Evolutionary conservation across 371 early-diverging fungal genomes (phyloP).

Genomic region (Mucor racemosus): DNA sequence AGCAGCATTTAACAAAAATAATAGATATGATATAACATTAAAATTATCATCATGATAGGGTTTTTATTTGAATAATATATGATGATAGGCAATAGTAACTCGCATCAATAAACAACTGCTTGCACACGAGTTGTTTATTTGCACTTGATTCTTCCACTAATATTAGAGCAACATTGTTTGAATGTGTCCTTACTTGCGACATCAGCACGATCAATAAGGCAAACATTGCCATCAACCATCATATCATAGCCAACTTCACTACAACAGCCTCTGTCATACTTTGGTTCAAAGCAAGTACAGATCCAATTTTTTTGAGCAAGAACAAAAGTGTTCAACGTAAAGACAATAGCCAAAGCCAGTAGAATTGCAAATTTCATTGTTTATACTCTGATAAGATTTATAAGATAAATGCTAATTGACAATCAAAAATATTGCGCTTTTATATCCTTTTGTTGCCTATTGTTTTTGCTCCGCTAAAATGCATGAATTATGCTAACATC

Average conservation of each 20-base stretch:
- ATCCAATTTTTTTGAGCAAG: constrained; percentile 6
- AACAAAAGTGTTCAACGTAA: neutral
- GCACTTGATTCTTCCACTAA: neutral
- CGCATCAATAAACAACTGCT: neutral
- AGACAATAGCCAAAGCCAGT: neutral
- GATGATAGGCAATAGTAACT: no score
- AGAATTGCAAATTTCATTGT: neutral
- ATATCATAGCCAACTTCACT: neutral
- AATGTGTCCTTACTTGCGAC: neutral
- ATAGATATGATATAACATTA: no score
- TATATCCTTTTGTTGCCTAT: neutral
- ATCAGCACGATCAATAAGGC: neutral
- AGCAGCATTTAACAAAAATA: no score
- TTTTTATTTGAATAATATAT: no score
- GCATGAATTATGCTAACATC: no score
- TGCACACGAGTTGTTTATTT: neutral
- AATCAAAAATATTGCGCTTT: neutral
- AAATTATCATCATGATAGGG: no score
- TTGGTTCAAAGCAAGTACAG: constrained; percentile 8
- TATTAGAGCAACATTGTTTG: neutral
- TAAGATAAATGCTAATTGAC: neutral
- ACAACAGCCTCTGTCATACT: constrained; percentile 7
- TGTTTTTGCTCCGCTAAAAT: no score
- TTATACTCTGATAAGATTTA: neutral
- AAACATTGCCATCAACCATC: constrained; percentile 7